Conservation (phyloP, 1,139 yeast genomes). For the Yamadazyma atmosphaerica region DNA sequence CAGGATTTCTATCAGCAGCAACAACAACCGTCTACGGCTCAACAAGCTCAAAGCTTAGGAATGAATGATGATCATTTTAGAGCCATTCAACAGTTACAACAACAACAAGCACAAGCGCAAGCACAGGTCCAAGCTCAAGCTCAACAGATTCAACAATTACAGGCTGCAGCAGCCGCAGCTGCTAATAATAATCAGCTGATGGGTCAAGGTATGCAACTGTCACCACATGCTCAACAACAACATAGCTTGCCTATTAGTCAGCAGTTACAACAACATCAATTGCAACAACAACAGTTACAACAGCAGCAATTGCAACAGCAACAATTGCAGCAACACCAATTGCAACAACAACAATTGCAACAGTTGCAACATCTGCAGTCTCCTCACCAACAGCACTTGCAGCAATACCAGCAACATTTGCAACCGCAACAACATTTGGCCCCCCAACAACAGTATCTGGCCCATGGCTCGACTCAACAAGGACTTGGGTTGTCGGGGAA, state of each 20-base stretch:
- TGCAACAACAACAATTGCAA: conserved; percentile 11
- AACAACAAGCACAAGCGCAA: conserved; percentile 16
- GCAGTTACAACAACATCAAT: conserved; percentile 27
- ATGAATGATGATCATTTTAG: conserved; percentile 4
- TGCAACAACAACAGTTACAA: conserved; percentile 20
- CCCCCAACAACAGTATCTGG: conserved; percentile 13
- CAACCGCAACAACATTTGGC: too few species aligned
- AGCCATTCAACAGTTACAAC: conserved; percentile 22
- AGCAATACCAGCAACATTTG: conserved; percentile 7
- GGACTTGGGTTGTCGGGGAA: conserved; percentile 2
- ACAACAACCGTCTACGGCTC: conserved; percentile 8
- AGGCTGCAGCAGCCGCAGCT: conserved; percentile 20
- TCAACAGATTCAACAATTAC: conserved; percentile 25
- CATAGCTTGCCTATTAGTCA: conserved; percentile 3
- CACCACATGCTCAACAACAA: conserved; percentile 19
- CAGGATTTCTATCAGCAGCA: conserved; percentile 12
- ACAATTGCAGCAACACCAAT: conserved; percentile 10
- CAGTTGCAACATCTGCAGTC: conserved; percentile 16
- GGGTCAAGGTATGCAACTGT: conserved; percentile 27
- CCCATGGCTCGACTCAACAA: conserved; percentile 11
- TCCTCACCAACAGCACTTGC: conserved; percentile 13
- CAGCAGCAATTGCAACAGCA: conserved; percentile 18
- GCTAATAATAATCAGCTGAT: conserved; percentile 25
- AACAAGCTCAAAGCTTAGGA: conserved; percentile 1
- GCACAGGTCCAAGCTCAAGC: conserved; percentile 13